Percentiles rank a stretch among this genome's conserved stretches.
These are phyloP conservation scores for Teratosphaeria epicoccoides DNA, from an alignment of 2,329 filamentous ascomycete species.

Conservation along the genomic window DNA sequence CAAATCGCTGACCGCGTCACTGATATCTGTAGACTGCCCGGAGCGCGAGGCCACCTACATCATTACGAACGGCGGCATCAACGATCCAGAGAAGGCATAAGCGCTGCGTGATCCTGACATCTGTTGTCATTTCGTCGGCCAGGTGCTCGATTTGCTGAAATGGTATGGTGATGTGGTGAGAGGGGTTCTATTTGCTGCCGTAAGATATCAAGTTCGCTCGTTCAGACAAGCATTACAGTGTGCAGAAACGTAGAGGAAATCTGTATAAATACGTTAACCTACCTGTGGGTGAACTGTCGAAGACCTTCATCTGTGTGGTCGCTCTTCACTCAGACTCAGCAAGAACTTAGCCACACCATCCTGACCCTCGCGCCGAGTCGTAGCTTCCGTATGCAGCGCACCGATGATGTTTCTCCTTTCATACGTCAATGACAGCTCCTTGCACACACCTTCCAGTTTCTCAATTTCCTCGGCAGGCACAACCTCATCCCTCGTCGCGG, in stretches of 20 bases:
- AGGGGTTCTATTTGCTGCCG: neutral
- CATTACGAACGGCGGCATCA: conserved; percentile 59
- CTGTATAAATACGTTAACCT: too few relatives aligned
- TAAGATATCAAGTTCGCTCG: neutral
- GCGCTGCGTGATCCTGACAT: too few relatives aligned
- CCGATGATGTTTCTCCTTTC: conserved; percentile 31
- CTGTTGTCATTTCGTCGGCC: neutral
- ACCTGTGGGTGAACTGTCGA: neutral
- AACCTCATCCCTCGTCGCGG: conserved; percentile 46
- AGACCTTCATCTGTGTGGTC: neutral
- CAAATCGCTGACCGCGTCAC: conserved; percentile 9
- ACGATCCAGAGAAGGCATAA: conserved; percentile 53
- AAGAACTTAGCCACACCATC: conserved; percentile 26
- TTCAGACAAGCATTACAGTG: too few relatives aligned
- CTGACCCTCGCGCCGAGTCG: conserved; percentile 33
- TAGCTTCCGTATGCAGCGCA: conserved; percentile 42
- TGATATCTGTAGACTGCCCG: conserved; percentile 47
- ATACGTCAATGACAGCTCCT: conserved; percentile 26
- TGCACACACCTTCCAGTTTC: conserved; percentile 38
- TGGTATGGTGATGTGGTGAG: neutral
- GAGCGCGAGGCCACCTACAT: conserved; percentile 60
- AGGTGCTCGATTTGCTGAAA: neutral
- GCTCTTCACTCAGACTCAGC: conserved; percentile 2
- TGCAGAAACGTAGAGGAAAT: too few relatives aligned
- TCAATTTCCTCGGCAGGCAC: conserved; percentile 49